Conservation (phyloP, 2,329 filamentous ascomycete species). For the Dactylellina parvicollis region DNA sequence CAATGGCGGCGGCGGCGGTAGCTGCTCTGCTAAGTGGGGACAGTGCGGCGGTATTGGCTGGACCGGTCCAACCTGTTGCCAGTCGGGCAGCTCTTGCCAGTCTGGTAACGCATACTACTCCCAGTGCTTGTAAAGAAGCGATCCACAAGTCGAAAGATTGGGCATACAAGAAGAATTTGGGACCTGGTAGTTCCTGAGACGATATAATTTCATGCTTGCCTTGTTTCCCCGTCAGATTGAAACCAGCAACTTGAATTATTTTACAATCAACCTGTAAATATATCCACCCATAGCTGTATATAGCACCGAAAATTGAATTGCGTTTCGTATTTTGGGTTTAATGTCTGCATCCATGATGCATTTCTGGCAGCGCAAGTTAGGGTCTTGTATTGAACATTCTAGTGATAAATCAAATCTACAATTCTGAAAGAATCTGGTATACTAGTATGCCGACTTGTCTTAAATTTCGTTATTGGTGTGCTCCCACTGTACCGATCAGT, state of each 20-base stretch:
- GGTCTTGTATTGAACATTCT: background rate
- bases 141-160: background rate
- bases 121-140: conserved; percentile 47
- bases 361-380: no score
- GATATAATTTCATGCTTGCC: background rate
- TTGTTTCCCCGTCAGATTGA: background rate
- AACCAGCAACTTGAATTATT: background rate
- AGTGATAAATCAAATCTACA: no score
- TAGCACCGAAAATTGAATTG: conserved; percentile 24
- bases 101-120: conserved; percentile 59
- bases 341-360: no score
- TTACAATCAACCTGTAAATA: conserved; percentile 27
- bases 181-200: conserved; percentile 3
- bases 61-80: conserved; percentile 60
- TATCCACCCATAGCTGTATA: conserved; percentile 28
- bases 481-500: no score
- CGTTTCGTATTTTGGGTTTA: background rate
- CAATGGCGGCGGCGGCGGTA: conserved; percentile 3
- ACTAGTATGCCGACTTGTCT: background rate
- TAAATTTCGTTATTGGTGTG: conserved; percentile 18
- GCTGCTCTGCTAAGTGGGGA: conserved; percentile 59
- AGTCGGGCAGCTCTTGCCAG: conserved; percentile 59
- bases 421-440: no score
- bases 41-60: conserved; percentile 61
- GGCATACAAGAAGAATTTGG: background rate